These are phyloP conservation scores for Globisporangium orthogonon DNA, from an alignment of 352 stramenopile species.

Conservation along the genomic window DNA sequence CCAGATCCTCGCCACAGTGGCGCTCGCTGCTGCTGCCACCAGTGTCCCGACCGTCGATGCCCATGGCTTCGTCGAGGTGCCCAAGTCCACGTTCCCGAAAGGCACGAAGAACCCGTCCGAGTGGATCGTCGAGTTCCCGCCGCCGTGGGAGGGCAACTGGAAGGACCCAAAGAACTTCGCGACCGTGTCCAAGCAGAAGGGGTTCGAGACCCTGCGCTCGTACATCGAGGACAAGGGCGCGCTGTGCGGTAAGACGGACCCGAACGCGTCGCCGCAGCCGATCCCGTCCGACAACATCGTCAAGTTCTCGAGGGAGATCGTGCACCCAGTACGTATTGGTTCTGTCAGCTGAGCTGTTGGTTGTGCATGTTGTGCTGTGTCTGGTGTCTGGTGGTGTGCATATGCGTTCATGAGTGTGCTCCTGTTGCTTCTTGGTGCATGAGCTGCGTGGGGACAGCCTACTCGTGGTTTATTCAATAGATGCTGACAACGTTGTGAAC, in stretches of 20 bases:
- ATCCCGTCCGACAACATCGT: constrained; percentile 16
- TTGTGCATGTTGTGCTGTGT: no score
- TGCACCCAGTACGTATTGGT: background rate
- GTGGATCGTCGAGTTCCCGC: constrained; percentile 7
- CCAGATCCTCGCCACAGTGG: background rate
- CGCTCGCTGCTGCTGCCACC: background rate
- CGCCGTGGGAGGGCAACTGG: constrained; percentile 4
- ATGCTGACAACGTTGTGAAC: no score
- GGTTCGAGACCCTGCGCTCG: constrained; percentile 11
- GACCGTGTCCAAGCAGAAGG: constrained; percentile 4
- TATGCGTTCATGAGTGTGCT: no score
- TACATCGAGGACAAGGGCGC: constrained; percentile 16
- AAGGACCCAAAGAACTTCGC: constrained; percentile 3
- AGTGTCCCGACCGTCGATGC: background rate
- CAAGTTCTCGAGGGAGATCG: constrained; percentile 9
- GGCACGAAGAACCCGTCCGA: constrained; percentile 1
- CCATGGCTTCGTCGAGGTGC: constrained; percentile 2
- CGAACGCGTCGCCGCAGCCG: constrained; percentile 9
- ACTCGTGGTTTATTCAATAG: no score
- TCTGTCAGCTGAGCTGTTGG: no score
- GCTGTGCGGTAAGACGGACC: constrained; percentile 17
- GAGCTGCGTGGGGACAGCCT: no score
- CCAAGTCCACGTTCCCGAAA: constrained; percentile 1
- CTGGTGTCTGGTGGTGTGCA: no score
- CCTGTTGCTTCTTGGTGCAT: no score